phyloP scores from a whole-genome alignment of 2,329 filamentous ascomycete genomes.

The Plenodomus biglobosus region DNA sequence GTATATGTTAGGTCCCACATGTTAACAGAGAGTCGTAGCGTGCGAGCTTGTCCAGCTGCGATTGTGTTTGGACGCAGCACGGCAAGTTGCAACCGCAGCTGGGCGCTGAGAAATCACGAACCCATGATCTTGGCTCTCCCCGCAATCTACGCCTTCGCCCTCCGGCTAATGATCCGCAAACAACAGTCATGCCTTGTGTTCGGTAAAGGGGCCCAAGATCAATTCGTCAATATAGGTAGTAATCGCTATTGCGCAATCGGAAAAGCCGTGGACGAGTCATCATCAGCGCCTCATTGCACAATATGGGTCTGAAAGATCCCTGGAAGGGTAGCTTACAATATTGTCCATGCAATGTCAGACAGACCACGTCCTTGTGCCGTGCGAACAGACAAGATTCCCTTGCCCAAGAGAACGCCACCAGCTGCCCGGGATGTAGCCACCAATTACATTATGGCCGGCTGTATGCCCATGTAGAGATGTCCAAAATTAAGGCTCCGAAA shows the following conservation, averaged over 20 bases:
- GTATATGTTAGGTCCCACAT: too few species aligned
- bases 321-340: background rate
- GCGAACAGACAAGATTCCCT: background rate
- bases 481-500: background rate
- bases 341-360: background rate
- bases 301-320: background rate
- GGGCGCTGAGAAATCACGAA: background rate
- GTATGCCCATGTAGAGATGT: background rate
- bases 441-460: background rate
- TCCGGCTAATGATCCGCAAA: background rate
- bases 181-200: background rate
- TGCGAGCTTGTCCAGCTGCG: too few species aligned
- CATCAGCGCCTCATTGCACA: background rate
- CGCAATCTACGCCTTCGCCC: background rate
- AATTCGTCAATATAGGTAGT: background rate
- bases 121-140: background rate
- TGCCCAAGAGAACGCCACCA: background rate
- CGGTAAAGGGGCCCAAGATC: background rate
- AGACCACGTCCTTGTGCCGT: background rate
- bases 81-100: background rate
- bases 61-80: too few species aligned
- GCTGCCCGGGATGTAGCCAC: background rate
- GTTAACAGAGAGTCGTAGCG: too few species aligned
- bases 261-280: background rate
- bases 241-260: background rate